Evolutionary conservation across 1,139 yeast species (phyloP).

Genomic region (Candida glucosophila): DNA sequence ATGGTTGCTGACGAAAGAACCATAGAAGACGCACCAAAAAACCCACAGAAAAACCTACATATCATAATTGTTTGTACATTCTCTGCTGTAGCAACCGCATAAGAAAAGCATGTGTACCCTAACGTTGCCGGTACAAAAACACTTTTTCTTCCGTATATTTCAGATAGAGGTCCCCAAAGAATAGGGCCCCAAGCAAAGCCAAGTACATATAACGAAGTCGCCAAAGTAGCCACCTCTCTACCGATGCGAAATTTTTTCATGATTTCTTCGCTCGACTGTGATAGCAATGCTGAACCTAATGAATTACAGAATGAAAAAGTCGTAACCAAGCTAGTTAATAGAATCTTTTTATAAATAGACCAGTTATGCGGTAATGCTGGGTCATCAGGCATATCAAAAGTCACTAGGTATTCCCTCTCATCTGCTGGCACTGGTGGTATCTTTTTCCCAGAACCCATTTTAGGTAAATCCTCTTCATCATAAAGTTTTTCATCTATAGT

Average conservation of each 20-base stretch:
- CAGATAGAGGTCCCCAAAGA: slow-evolving; percentile 75
- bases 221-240: slow-evolving; percentile 48
- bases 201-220: slow-evolving; percentile 62
- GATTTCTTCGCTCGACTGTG: slow-evolving; percentile 39
- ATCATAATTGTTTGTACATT: slow-evolving; percentile 65
- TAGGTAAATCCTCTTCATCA: slow-evolving; percentile 13
- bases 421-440: slow-evolving; percentile 29
- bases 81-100: slow-evolving; percentile 66
- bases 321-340: slow-evolving; percentile 30
- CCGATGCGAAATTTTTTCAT: slow-evolving; percentile 41
- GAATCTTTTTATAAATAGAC: slow-evolving; percentile 32
- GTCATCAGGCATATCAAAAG: slow-evolving; percentile 53
- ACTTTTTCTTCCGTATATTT: slow-evolving; percentile 59
- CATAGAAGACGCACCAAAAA: slow-evolving; percentile 70
- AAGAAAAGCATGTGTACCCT: slow-evolving; percentile 50
- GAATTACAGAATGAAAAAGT: slow-evolving; percentile 18
- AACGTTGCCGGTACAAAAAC: slow-evolving; percentile 48
- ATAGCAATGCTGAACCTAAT: slow-evolving; percentile 60
- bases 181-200: slow-evolving; percentile 84
- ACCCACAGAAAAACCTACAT: slow-evolving; percentile 69
- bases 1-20: slow-evolving; percentile 79
- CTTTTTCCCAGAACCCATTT: slow-evolving; percentile 29
- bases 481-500: not conserved
- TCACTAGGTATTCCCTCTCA: slow-evolving; percentile 41
- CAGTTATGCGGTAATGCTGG: slow-evolving; percentile 59